phyloP scores from a whole-genome alignment of 495 filamentous ascomycete genomes.

The Platismatia glauca region DNA sequence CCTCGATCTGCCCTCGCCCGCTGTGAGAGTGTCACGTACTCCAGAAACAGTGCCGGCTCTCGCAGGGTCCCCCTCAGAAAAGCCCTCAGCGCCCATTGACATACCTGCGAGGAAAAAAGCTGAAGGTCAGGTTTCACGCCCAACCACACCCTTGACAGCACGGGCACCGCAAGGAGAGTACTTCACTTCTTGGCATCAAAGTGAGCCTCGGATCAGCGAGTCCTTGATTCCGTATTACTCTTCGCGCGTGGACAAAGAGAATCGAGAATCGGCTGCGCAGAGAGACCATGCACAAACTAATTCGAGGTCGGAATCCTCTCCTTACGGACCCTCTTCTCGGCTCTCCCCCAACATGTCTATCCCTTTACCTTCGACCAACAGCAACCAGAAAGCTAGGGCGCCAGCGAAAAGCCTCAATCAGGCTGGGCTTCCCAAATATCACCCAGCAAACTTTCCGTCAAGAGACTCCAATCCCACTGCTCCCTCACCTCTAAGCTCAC shows the following conservation, averaged over 20 bases:
- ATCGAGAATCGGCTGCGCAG: neutral
- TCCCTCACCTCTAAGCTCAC: conserved; percentile 2
- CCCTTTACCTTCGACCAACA: conserved; percentile 16
- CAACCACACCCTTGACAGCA: conserved; percentile 15
- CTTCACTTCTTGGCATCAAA: neutral
- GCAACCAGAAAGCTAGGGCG: conserved; percentile 2
- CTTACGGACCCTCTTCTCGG: conserved; percentile 14
- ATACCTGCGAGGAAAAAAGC: conserved; percentile 8
- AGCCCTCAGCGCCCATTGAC: conserved; percentile 10
- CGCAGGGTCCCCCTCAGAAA: neutral
- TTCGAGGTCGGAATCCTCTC: conserved; percentile 1
- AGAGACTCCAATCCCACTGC: conserved; percentile 8
- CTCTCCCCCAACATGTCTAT: conserved; percentile 13
- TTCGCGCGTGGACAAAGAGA: neutral
- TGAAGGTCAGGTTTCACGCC: neutral
- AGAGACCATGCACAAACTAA: neutral
- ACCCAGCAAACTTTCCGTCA: conserved; percentile 41
- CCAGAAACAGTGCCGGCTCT: neutral
- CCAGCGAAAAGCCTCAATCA: conserved; percentile 29
- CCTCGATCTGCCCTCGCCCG: neutral
- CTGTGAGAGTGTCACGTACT: neutral
- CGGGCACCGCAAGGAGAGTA: conserved; percentile 8
- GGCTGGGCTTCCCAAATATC: conserved; percentile 39
- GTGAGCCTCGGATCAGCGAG: conserved; percentile 7
- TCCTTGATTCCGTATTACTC: conserved; percentile 14